Conservation (phyloP, 495 filamentous ascomycete genomes). For the Trichocladium uniseriatum region DNA sequence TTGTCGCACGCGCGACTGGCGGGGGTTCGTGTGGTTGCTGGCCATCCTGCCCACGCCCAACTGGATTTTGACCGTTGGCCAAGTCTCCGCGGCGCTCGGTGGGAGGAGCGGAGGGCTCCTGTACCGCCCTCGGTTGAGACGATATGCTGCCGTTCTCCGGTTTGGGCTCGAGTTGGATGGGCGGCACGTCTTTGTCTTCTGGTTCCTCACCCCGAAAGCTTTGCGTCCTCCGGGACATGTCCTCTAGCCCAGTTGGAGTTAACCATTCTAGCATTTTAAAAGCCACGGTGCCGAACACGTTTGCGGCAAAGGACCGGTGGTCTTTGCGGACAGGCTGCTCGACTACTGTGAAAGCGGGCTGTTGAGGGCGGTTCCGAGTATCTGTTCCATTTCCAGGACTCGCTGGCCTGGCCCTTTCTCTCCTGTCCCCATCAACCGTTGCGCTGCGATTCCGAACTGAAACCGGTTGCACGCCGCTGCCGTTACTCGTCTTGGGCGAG, state of each 20-base stretch:
- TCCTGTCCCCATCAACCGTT: background rate
- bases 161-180: conserved; percentile 1
- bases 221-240: conserved; percentile 28
- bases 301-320: conserved; percentile 75
- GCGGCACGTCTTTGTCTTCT: background rate
- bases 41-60: background rate
- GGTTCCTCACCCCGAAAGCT: conserved; percentile 10
- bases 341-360: conserved; percentile 20
- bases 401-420: background rate
- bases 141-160: background rate
- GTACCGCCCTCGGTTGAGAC: background rate
- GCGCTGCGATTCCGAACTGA: conserved; percentile 10
- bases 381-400: background rate
- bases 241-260: conserved; percentile 43
- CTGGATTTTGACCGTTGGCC: background rate
- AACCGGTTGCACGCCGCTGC: background rate
- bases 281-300: conserved; percentile 67
- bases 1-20: conserved; percentile 10
- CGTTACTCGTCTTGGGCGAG: conserved; percentile 5
- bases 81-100: background rate
- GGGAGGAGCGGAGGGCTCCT: background rate
- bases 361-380: background rate
- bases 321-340: conserved; percentile 56
- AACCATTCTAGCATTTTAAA: conserved; percentile 76
- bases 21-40: conserved; percentile 10